Conservation (phyloP, 2,329 filamentous ascomycete genomes). For the Magnaporthiopsis incrustans region DNA sequence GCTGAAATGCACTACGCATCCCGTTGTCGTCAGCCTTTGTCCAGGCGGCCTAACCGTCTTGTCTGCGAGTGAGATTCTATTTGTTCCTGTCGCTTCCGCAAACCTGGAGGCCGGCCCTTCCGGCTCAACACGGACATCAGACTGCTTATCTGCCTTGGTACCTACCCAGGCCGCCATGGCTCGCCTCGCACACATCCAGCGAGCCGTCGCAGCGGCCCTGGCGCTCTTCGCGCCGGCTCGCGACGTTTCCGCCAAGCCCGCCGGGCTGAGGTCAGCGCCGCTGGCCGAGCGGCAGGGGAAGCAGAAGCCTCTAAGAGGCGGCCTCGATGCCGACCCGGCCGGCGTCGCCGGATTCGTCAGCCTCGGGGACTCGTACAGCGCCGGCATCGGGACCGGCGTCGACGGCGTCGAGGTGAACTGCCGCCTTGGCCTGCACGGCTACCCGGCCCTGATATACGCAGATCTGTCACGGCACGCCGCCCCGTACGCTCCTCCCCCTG, state of each 20-base stretch:
- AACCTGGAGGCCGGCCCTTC: no score
- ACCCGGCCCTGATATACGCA: conserved; percentile 30
- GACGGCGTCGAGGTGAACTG: conserved; percentile 31
- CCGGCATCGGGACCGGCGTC: conserved; percentile 37
- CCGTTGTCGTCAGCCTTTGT: no score
- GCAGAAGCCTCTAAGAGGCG: conserved; percentile 4
- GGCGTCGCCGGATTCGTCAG: conserved; percentile 27
- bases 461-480: conserved; percentile 23
- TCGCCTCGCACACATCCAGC: not conserved
- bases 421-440: conserved; percentile 32
- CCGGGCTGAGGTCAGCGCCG: no score
- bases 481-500: conserved; percentile 1
- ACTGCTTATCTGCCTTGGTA: no score
- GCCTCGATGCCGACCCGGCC: no score
- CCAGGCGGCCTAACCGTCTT: no score
- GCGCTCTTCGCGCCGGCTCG: not conserved
- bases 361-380: conserved; percentile 36
- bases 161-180: not conserved
- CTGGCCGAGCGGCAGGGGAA: no score
- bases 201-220: not conserved
- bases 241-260: not conserved
- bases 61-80: no score
- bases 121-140: no score
- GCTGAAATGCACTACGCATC: no score
- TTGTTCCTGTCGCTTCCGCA: no score